Evolutionary conservation across 257 asterid genomes (phyloP).

Genomic region (Perilla frutescens): DNA sequence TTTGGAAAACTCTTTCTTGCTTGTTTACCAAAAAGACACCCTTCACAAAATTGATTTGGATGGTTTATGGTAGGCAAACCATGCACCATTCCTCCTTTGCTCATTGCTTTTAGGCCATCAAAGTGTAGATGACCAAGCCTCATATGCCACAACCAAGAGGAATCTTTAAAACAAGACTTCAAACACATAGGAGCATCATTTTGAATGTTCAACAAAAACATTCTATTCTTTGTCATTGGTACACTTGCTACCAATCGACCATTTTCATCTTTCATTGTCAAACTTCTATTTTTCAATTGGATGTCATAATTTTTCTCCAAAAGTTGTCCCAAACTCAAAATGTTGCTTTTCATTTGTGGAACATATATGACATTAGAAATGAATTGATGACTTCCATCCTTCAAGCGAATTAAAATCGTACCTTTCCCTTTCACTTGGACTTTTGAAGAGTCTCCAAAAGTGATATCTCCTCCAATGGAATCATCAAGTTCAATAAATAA

Average conservation of each 20-base stretch:
- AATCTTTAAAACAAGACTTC: background rate
- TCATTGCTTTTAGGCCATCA: too few species aligned
- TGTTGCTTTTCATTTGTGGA: background rate
- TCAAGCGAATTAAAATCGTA: background rate
- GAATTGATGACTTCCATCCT: constrained; percentile 20
- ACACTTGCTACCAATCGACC: background rate
- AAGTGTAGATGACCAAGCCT: too few species aligned
- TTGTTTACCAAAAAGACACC: too few species aligned
- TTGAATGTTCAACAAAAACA: constrained; percentile 2
- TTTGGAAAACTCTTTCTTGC: too few species aligned
- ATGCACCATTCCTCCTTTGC: too few species aligned
- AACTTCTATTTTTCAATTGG: background rate
- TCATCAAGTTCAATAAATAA: background rate
- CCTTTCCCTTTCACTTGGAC: background rate
- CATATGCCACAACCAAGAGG: too few species aligned
- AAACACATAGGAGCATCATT: constrained; percentile 5
- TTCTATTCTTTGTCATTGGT: background rate
- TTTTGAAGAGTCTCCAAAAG: background rate
- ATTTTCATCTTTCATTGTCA: constrained; percentile 6
- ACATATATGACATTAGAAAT: background rate
- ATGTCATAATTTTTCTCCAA: constrained; percentile 27
- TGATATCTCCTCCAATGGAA: background rate
- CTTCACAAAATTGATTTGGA: too few species aligned
- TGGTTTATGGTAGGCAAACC: too few species aligned
- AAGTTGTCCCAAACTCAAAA: constrained; percentile 2